These are phyloP conservation scores for Helianthus tuberosus DNA, from an alignment of 129 eudicot genomes.

Conservation along the genomic window DNA sequence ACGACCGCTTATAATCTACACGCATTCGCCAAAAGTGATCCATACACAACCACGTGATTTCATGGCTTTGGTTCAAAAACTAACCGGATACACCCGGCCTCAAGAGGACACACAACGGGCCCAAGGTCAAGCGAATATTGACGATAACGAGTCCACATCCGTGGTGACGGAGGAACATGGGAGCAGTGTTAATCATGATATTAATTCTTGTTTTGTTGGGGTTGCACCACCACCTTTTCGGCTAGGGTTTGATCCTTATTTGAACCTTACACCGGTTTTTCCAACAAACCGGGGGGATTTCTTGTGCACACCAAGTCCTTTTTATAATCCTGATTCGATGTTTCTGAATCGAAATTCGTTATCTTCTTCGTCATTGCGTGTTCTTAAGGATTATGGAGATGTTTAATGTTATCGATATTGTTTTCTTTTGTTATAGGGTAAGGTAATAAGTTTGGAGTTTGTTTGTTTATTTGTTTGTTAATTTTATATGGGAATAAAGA, in stretches of 20 bases:
- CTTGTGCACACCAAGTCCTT: slow-evolving; percentile 38
- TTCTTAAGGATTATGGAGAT: slow-evolving; percentile 49
- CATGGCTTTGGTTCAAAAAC: slow-evolving; percentile 67
- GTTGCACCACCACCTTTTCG: slow-evolving; percentile 13
- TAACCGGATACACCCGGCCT: slow-evolving; percentile 46
- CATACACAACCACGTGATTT: slow-evolving; percentile 63
- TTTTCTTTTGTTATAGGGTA: slow-evolving; percentile 25
- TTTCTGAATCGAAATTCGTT: slow-evolving; percentile 45
- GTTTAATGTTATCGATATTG: slow-evolving; percentile 19
- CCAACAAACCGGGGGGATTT: slow-evolving; percentile 30
- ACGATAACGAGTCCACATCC: slow-evolving; percentile 49
- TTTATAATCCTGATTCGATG: slow-evolving; percentile 43
- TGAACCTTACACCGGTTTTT: slow-evolving; percentile 43
- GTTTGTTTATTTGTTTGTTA: slow-evolving; percentile 15
- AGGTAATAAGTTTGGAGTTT: slow-evolving; percentile 25
- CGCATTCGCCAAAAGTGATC: slow-evolving; percentile 63
- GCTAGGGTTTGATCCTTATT: slow-evolving; percentile 48
- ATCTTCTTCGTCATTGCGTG: slow-evolving; percentile 47
- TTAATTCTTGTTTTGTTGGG: slow-evolving; percentile 44
- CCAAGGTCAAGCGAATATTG: slow-evolving; percentile 17
- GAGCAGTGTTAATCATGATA: slow-evolving; percentile 41
- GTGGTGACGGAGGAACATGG: slow-evolving; percentile 53
- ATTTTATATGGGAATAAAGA: slow-evolving; percentile 9
- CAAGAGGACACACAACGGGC: slow-evolving; percentile 8
- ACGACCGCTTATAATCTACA: slow-evolving; percentile 61